These are phyloP conservation scores for Gracilariopsis chorda DNA, from an alignment of 23 red algal genomes.

Conservation along the genomic window DNA sequence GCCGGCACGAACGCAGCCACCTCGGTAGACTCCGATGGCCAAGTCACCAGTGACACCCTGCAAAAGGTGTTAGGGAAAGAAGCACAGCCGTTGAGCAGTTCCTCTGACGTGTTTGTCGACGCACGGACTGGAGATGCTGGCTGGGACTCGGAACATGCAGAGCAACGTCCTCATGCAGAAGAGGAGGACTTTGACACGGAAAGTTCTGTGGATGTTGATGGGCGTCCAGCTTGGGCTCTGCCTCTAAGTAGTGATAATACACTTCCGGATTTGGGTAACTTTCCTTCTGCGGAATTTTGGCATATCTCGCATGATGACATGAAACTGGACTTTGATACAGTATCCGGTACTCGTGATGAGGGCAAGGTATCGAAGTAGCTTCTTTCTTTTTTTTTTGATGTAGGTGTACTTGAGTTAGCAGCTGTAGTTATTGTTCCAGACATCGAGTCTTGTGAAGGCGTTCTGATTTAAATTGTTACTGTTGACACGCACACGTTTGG, in stretches of 20 bases:
- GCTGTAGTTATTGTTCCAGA: too few relatives aligned
- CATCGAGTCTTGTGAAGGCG: too few relatives aligned
- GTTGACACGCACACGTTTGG: too few relatives aligned
- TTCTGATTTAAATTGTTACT: too few relatives aligned
- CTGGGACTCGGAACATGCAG: neutral
- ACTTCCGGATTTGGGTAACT: neutral
- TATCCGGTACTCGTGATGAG: neutral
- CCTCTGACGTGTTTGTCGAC: conserved; percentile 12
- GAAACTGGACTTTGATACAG: neutral
- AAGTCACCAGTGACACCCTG: neutral
- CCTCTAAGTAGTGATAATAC: neutral
- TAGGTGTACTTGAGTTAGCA: too few relatives aligned
- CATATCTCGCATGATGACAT: conserved; percentile 31
- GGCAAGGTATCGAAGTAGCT: neutral
- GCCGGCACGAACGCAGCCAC: neutral
- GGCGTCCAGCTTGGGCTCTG: conserved; percentile 6
- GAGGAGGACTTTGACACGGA: neutral
- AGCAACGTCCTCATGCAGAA: neutral
- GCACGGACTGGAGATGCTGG: neutral
- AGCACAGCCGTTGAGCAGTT: neutral
- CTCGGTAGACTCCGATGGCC: neutral
- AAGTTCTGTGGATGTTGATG: neutral
- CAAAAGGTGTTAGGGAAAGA: neutral
- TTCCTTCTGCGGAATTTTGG: conserved; percentile 35
- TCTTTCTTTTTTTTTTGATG: neutral